Percentiles rank a stretch among this genome's conserved stretches.
phyloP scores from a whole-genome alignment of 805 yeast species.

The Ogataea nitratoaversa region DNA sequence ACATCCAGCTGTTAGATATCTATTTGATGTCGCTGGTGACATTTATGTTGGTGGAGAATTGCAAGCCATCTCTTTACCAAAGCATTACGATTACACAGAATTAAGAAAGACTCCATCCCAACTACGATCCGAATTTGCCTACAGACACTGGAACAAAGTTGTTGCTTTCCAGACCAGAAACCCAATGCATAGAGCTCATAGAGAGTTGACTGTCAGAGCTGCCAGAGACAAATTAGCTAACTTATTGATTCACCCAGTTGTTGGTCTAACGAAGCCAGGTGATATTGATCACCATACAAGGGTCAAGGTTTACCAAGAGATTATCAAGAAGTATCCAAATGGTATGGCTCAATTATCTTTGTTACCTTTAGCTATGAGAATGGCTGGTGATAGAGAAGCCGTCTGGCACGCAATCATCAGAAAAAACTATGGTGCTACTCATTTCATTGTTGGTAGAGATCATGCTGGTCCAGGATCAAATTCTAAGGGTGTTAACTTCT shows the following conservation, averaged over 20 bases:
- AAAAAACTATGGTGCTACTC: slow-evolving; percentile 94
- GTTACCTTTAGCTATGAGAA: slow-evolving; percentile 95
- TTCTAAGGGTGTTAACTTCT: slow-evolving; percentile 89
- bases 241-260: slow-evolving; percentile 92
- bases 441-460: slow-evolving; percentile 96
- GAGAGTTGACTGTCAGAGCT: slow-evolving; percentile 93
- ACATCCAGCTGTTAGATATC: slow-evolving; percentile 85
- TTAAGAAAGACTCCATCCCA: slow-evolving; percentile 88
- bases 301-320: slow-evolving; percentile 90
- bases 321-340: slow-evolving; percentile 87
- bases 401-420: slow-evolving; percentile 97
- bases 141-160: slow-evolving; percentile 79
- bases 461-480: slow-evolving; percentile 94
- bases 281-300: slow-evolving; percentile 97
- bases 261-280: slow-evolving; percentile 95
- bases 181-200: slow-evolving; percentile 98
- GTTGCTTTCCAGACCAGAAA: slow-evolving; percentile 98
- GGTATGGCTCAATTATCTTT: slow-evolving; percentile 89
- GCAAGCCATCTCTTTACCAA: slow-evolving; percentile 79
- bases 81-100: slow-evolving; percentile 86
- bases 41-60: slow-evolving; percentile 83
- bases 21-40: slow-evolving; percentile 72
- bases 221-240: slow-evolving; percentile 89
- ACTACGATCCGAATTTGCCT: slow-evolving; percentile 76
- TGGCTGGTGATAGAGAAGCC: slow-evolving; percentile 99